phyloP scores from a whole-genome alignment of 139 green algal species.

The Marvania coccoides region DNA sequence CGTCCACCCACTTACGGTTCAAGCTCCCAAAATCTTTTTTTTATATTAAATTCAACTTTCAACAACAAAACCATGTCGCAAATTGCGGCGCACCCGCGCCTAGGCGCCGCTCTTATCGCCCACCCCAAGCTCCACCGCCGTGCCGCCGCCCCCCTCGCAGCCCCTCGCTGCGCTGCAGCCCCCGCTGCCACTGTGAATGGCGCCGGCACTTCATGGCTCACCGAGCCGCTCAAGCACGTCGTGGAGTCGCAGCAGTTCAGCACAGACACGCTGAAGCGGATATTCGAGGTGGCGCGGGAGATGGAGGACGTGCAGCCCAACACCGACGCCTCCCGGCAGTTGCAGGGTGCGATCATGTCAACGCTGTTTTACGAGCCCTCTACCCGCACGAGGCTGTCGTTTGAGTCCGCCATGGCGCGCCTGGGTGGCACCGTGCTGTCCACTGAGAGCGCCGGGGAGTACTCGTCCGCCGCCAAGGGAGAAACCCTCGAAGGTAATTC shows the following conservation, averaged over 20 bases:
- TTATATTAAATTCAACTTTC: too few species aligned
- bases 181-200: background rate
- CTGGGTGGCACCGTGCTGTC: conserved; percentile 91
- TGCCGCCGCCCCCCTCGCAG: too few species aligned
- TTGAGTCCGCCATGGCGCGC: conserved; percentile 90
- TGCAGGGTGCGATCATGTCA: conserved; percentile 82
- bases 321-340: conserved; percentile 47
- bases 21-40: too few species aligned
- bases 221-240: conserved; percentile 52
- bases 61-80: too few species aligned
- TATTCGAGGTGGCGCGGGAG: conserved; percentile 75
- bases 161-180: too few species aligned
- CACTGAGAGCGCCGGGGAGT: conserved; percentile 94
- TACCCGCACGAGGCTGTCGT: conserved; percentile 93
- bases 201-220: conserved; percentile 2
- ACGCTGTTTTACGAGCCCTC: conserved; percentile 99
- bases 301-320: conserved; percentile 59
- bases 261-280: conserved; percentile 58
- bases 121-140: background rate
- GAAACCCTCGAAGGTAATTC: conserved; percentile 94
- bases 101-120: too few species aligned
- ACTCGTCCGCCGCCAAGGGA: conserved; percentile 95
- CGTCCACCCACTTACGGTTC: too few species aligned
- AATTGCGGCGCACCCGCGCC: too few species aligned
- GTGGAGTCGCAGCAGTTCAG: conserved; percentile 92